These are phyloP conservation scores for Plasmopara viticola DNA, from an alignment of 352 stramenopile genomes.

Conservation along the genomic window DNA sequence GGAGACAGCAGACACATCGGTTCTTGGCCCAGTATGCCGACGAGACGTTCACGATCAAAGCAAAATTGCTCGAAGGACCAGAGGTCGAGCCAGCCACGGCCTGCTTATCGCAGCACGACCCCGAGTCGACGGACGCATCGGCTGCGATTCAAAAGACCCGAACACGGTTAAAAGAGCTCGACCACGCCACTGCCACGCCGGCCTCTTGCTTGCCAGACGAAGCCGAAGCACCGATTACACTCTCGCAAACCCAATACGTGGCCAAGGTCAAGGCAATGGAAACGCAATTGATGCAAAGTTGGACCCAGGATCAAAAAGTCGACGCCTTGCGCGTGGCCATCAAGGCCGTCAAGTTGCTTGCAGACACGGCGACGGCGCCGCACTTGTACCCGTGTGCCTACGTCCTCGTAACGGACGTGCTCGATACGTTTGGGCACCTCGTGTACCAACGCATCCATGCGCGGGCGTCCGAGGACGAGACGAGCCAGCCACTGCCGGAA, in stretches of 20 bases:
- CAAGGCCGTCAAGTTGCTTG: slow-evolving; percentile 86
- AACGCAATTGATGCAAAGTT: slow-evolving; percentile 52
- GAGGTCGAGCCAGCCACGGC: slow-evolving; percentile 56
- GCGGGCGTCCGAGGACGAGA: slow-evolving; percentile 56
- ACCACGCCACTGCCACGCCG: slow-evolving; percentile 20
- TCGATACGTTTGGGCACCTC: slow-evolving; percentile 82
- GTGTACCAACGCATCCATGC: slow-evolving; percentile 80
- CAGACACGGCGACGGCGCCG: slow-evolving; percentile 64
- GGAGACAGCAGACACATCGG: slow-evolving; percentile 62
- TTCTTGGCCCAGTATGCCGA: slow-evolving; percentile 56
- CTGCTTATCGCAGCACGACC: slow-evolving; percentile 32
- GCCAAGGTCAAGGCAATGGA: slow-evolving; percentile 76
- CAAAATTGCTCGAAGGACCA: slow-evolving; percentile 70
- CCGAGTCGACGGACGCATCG: slow-evolving; percentile 28
- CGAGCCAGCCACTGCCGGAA: slow-evolving; percentile 43
- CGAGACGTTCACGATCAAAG: slow-evolving; percentile 73
- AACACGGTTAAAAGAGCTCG: slow-evolving; percentile 59
- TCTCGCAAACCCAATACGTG: slow-evolving; percentile 82
- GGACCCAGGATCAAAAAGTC: slow-evolving; percentile 85
- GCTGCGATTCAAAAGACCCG: slow-evolving; percentile 59
- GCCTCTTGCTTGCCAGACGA: background rate
- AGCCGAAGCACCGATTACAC: slow-evolving; percentile 51
- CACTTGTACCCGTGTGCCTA: slow-evolving; percentile 88
- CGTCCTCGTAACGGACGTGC: slow-evolving; percentile 80
- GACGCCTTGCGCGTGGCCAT: slow-evolving; percentile 86